A percentile compares a stretch with the other conserved stretches of the same genome.
Evolutionary conservation across 1,284 basidiomycete genomes (phyloP).

Genomic region (Erythrobasidium hasegawianum): DNA sequence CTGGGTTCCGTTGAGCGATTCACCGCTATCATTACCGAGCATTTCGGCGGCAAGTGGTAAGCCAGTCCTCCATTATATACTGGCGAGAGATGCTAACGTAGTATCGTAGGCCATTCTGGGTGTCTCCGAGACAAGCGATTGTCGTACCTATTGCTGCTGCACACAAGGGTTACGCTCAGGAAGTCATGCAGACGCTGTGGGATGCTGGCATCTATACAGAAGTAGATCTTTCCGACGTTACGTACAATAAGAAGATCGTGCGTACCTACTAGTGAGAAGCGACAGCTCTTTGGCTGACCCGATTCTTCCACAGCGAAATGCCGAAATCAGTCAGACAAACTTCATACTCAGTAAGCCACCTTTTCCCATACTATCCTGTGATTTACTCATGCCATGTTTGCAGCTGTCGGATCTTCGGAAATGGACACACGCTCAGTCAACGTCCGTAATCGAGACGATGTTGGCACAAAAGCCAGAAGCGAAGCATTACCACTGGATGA

Average conservation of each 20-base stretch:
- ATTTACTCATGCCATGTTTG: constrained; percentile 21
- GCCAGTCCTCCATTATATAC: constrained; percentile 40
- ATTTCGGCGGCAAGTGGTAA: constrained; percentile 94
- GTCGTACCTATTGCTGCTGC: constrained; percentile 89
- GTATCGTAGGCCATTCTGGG: constrained; percentile 81
- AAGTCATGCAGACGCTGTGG: constrained; percentile 67
- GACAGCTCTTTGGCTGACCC: constrained; percentile 42
- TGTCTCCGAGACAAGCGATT: constrained; percentile 88
- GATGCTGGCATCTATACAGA: constrained; percentile 78
- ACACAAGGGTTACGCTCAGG: constrained; percentile 84
- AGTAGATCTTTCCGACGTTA: constrained; percentile 87
- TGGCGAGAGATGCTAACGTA: constrained; percentile 4
- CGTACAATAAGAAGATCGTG: constrained; percentile 87
- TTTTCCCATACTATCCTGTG: too few relatives aligned
- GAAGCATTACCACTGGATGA: constrained; percentile 65
- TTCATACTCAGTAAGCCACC: constrained; percentile 80
- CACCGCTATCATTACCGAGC: constrained; percentile 95
- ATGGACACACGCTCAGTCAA: constrained; percentile 81
- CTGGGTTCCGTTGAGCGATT: constrained; percentile 92
- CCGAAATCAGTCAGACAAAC: constrained; percentile 80
- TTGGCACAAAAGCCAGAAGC: constrained; percentile 68
- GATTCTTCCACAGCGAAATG: constrained; percentile 37
- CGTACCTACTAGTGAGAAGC: constrained; percentile 23
- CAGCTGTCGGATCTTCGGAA: constrained; percentile 94
- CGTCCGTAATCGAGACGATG: constrained; percentile 88